These are phyloP conservation scores for Umbelopsis ramanniana DNA, from an alignment of 192 early-diverging fungal genomes.

Conservation along the genomic window DNA sequence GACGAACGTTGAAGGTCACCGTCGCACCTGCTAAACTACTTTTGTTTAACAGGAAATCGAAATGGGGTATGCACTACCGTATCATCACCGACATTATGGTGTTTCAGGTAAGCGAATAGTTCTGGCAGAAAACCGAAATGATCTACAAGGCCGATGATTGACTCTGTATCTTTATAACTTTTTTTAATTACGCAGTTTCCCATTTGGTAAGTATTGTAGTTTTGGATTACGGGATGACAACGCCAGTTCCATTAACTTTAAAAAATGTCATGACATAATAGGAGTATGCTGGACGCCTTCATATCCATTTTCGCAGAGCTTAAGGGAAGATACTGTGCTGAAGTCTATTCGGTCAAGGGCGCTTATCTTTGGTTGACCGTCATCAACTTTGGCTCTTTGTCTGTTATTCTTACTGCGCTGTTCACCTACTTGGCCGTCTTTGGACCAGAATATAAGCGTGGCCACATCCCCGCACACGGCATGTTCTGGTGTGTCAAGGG, in stretches of 20 bases:
- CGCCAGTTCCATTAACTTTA: not conserved
- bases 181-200: constrained; percentile 26
- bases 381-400: constrained; percentile 40
- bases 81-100: constrained; percentile 42
- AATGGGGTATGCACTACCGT: constrained; percentile 45
- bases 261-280: not conserved
- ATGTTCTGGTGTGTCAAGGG: constrained; percentile 44
- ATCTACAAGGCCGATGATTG: too few relatives aligned
- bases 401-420: constrained; percentile 38
- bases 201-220: constrained; percentile 33
- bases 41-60: constrained; percentile 27
- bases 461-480: constrained; percentile 32
- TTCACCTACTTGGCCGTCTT: constrained; percentile 43
- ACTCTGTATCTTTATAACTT: too few relatives aligned
- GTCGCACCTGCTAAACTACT: not conserved
- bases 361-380: constrained; percentile 42
- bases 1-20: not conserved
- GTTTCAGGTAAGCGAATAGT: constrained; percentile 17
- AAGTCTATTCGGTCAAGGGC: constrained; percentile 36
- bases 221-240: not conserved
- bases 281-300: constrained; percentile 34
- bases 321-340: constrained; percentile 41
- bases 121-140: too few relatives aligned
- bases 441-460: constrained; percentile 28
- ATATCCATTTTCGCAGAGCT: constrained; percentile 39